phyloP scores from a whole-genome alignment of 768 basidiomycete species.

The Cystobasidium ongulense region DNA sequence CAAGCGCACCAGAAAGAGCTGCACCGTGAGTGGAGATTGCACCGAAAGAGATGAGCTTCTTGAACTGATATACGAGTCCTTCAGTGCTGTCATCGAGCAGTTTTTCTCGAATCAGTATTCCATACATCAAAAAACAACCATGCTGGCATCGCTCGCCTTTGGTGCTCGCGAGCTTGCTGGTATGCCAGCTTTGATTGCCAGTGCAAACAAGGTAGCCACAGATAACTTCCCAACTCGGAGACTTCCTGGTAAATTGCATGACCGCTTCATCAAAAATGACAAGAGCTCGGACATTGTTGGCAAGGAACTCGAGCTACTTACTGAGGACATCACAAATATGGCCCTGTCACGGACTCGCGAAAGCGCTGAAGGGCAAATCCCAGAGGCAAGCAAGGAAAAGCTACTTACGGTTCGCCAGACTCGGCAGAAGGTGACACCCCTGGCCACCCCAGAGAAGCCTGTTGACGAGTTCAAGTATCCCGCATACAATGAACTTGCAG shows the following conservation, averaged over 20 bases:
- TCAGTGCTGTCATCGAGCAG: constrained; percentile 74
- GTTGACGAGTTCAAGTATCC: constrained; percentile 13
- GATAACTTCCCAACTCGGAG: constrained; percentile 69
- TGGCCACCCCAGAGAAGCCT: not conserved
- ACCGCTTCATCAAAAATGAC: constrained; percentile 41
- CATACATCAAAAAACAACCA: constrained; percentile 68
- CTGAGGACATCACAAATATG: constrained; percentile 57
- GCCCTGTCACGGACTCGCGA: constrained; percentile 60
- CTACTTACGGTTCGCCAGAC: constrained; percentile 51
- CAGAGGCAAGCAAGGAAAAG: constrained; percentile 64
- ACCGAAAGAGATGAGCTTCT: not conserved
- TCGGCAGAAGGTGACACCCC: not conserved
- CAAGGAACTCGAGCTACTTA: constrained; percentile 53
- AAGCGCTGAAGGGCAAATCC: constrained; percentile 53
- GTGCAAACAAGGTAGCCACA: constrained; percentile 34
- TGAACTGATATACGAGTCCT: not conserved
- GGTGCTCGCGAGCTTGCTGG: constrained; percentile 73
- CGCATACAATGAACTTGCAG: constrained; percentile 56
- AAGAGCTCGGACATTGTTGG: not conserved
- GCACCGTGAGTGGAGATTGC: constrained; percentile 60
- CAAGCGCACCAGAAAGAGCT: constrained; percentile 65
- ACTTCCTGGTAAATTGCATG: constrained; percentile 64
- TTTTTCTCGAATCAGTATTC: constrained; percentile 94
- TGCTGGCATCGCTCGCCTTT: constrained; percentile 75
- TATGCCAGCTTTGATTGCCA: constrained; percentile 43